Base-by-base conservation (phyloP, 2,329 filamentous ascomycete genomes). In the Sporothrix mexicana region DNA sequence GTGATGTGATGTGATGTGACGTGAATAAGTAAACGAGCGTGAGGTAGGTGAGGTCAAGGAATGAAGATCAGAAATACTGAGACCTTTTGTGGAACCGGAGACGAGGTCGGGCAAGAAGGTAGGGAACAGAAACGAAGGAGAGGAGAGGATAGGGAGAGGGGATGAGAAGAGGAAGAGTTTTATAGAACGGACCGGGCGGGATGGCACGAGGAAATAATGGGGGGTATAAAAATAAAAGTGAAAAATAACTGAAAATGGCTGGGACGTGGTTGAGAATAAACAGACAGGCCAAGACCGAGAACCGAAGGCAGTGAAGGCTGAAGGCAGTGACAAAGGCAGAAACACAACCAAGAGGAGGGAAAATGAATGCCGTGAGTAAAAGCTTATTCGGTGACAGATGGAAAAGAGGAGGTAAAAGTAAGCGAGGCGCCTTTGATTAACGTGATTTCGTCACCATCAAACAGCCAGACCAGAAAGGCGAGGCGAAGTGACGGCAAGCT, bases 61-160 rank as follows among this genome's bases (percentile, higher is more conserved):
- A 45, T n/a, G 15, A 30, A 36, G 45, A 51, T 36, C 23, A 20
- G 43, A 36, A 17, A 25, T 20, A 23, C 59, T n/a, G 64, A 67
- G 23, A 36, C 23, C 47, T 51, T 23, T 51, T 36, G 64, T 67
- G 64, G 45, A 67, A 67, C 64, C 64, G 64, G 64, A 51, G 23
- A 36, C 13, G 15, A 23, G 15, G 25, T 13, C 4, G 20, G 8
- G 23, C 9, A 47, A 6, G 64, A 15, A 15, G 12, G 20, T 4
- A 49, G 43, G 20, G 9, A 55, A 17, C 15, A 7, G 17, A 66
- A 10, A 43, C 12, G 23, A 15, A 49, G n/a, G 41, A 10, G 12
- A 23, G 8, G 20, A 9, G 9, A 36, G 23, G 45, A 67, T 13
- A 3, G 12, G 41, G 25, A 5, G 41, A 25, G 20, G 15, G 10